Evolutionary conservation across 2,329 filamentous ascomycete genomes (phyloP), one percentile per base, ranked within the genome.

Genomic region (Diaporthe sp.): DNA sequence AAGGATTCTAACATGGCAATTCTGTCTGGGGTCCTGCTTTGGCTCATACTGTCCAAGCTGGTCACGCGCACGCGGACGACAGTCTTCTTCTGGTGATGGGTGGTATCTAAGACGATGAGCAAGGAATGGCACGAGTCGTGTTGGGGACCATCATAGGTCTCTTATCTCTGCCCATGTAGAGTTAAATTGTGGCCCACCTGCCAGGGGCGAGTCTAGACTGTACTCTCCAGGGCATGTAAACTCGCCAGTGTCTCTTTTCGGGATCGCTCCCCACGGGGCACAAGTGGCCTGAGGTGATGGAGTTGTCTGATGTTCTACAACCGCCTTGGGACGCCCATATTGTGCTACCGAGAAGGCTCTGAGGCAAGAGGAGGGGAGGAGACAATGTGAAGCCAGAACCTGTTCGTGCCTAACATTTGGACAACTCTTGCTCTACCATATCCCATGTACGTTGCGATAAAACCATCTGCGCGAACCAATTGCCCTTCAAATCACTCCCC

Each of bases 401-500:
- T 6, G 9, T 22, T 28, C 22, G 10, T 4, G n/a, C 28, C n/a
- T 53, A 69, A 13, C 13, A 55, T 5, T 55, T 69, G 15, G 65
- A 39, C 46, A 69, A 42, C 34, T 73, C 42, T 12, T 73, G 15
- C 46, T 53, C 71, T 5, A 73, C 59, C 8, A 49, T 53, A 15
- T 57, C 31, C 58, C 58, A 65, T 22, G 59, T 19, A 37, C 34
- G 44, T 42, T 61, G 44, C 17, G 71, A 73, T 22, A 73, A n/a
- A 4, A 73, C 58, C 57, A 65, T 51, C 44, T 73, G 71, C 19
- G 49, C 71, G 31, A 51, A 73, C 44, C 59, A 73, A 17, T 67
- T 73, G 15, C 71, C 58, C 22, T 51, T 53, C 59, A 51, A 37
- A 34, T 65, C 71, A 28, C 19, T 55, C 12, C 71, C 71, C n/a